These are phyloP conservation scores for Rhododendron ferrugineum DNA, from an alignment of 148 eudicot genomes.

Conservation along the genomic window DNA sequence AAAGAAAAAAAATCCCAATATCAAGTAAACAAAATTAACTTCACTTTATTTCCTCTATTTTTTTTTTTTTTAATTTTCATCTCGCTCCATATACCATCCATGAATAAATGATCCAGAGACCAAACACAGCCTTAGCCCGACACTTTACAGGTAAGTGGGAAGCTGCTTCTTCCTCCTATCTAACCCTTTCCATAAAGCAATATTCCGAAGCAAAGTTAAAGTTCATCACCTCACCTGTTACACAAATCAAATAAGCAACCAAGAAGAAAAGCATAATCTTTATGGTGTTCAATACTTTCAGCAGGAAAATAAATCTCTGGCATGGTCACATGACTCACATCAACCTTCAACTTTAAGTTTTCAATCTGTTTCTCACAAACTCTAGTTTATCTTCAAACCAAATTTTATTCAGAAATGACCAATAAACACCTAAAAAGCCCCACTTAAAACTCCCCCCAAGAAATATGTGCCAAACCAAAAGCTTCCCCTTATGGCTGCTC, in stretches of 20 bases:
- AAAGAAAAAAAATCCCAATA: not conserved
- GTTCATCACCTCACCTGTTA: not conserved
- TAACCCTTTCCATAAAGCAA: not conserved
- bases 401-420: not conserved
- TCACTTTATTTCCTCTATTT: not conserved
- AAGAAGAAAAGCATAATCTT: conserved; percentile 11
- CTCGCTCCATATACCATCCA: not conserved
- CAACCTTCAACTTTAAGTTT: not conserved
- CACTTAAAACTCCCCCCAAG: not conserved
- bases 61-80: not conserved
- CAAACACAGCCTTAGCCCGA: not conserved
- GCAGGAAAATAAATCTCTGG: not conserved
- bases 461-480: conserved; percentile 7
- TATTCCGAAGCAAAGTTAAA: not conserved
- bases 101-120: not conserved
- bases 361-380: not conserved
- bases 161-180: not conserved
- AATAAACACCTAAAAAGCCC: not conserved
- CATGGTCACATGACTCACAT: no score
- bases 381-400: not conserved
- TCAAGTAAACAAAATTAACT: not conserved
- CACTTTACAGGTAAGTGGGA: not conserved
- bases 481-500: conserved; percentile 11
- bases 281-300: not conserved
- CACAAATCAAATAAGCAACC: not conserved